These are phyloP conservation scores for Schizosaccharomyces osmophilus DNA, from an alignment of 805 yeast species.

Conservation along the genomic window DNA sequence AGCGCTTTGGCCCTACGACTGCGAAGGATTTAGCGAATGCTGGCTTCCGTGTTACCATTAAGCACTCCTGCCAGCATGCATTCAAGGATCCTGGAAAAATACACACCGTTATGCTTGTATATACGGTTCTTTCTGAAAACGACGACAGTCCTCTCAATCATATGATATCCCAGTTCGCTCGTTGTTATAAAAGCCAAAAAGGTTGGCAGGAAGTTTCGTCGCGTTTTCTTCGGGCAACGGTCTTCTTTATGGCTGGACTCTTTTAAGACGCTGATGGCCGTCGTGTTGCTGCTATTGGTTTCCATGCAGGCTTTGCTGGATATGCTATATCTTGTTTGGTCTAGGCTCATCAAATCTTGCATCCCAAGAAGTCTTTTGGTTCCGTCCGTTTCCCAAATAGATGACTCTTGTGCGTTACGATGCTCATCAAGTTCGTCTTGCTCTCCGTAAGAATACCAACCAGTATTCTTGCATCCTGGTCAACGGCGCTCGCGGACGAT, in stretches of 20 bases:
- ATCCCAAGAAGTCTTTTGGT: conserved; percentile 37
- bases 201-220: conserved; percentile 86
- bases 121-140: conserved; percentile 73
- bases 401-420: conserved; percentile 47
- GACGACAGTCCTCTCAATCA: conserved; percentile 76
- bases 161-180: conserved; percentile 95
- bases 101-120: conserved; percentile 83
- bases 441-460: conserved; percentile 13
- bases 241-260: conserved; percentile 76
- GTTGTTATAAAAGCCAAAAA: conserved; percentile 89
- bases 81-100: conserved; percentile 55
- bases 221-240: conserved; percentile 86
- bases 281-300: conserved; percentile 98
- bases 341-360: conserved; percentile 74
- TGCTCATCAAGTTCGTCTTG: conserved; percentile 14
- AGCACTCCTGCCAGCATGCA: conserved; percentile 62
- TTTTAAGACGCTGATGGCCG: conserved; percentile 84
- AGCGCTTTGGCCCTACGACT: conserved; percentile 90
- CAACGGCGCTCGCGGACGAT: conserved; percentile 94
- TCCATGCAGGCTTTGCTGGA: conserved; percentile 97
- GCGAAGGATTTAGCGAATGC: conserved; percentile 62
- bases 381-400: conserved; percentile 71
- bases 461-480: conserved; percentile 47
- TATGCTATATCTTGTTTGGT: conserved; percentile 88
- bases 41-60: conserved; percentile 65